Percentiles rank a stretch among this genome's conserved stretches.
Evolutionary conservation across 2,329 filamentous ascomycete species (phyloP).

Genomic region (Chaetomiaceae sp.): DNA sequence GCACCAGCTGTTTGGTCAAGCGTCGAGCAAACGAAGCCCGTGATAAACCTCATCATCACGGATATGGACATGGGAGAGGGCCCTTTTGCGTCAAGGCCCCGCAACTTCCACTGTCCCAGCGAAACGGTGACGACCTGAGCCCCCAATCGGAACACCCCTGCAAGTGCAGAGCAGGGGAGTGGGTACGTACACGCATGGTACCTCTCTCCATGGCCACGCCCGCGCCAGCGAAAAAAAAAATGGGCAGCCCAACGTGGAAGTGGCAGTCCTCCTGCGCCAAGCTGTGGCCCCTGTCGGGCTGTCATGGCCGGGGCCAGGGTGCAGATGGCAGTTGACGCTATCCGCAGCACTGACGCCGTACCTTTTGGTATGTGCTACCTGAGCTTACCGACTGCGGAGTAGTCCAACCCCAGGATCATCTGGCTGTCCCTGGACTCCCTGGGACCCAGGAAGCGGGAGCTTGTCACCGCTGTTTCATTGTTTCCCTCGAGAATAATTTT

Average conservation of each 20-base stretch:
- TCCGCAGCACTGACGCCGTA: conserved; percentile 21
- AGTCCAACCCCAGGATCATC: conserved; percentile 26
- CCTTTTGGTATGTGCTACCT: conserved; percentile 23
- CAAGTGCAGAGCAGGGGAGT: conserved; percentile 17
- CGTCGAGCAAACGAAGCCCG: not conserved
- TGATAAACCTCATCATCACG: not conserved
- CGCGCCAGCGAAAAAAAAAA: not conserved
- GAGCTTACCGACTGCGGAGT: conserved; percentile 23
- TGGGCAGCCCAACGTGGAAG: not conserved
- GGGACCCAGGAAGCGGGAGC: conserved; percentile 19
- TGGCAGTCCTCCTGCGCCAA: conserved; percentile 10
- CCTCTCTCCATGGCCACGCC: no score
- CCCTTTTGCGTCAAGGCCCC: conserved; percentile 9
- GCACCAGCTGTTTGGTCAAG: not conserved
- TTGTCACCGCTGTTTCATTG: conserved; percentile 30
- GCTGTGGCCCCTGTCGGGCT: conserved; percentile 12
- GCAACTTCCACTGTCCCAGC: conserved; percentile 18
- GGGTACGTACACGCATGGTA: conserved; percentile 10
- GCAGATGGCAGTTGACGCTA: conserved; percentile 18
- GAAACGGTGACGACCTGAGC: conserved; percentile 23
- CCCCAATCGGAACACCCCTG: conserved; percentile 21
- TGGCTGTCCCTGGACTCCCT: conserved; percentile 19
- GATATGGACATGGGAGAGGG: not conserved
- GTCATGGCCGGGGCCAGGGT: no score
- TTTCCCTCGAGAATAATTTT: conserved; percentile 24